Evolutionary conservation across 179 eudicot species (phyloP), one percentile per base, ranked within the genome.

Genomic region (Carnegiea gigantea): DNA sequence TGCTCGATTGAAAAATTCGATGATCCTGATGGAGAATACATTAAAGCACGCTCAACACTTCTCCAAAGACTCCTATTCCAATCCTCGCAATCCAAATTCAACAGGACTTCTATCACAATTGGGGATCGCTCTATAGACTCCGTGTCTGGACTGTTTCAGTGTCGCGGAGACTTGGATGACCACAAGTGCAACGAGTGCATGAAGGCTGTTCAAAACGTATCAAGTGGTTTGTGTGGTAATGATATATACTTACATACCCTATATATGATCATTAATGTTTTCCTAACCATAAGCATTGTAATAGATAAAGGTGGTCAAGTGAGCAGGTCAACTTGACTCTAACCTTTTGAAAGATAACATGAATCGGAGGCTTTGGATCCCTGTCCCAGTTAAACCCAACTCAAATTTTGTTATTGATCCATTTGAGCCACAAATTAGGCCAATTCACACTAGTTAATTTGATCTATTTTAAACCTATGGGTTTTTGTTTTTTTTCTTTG

Each of bases 61-160:
- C 76, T 86, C 24, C 77, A 83, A 43, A 80, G 84, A 76, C 84
- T 91, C 38, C 72, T 78, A 1, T 26, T 26, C 23, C 84, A 75
- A 17, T 85, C 93, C 33, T 75, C 87, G 0, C 14, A 24, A 10
- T 81, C 89, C 30, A 88, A 70, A 11, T 91, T 85, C 85, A 88
- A 79, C 70, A 78, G 80, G 77, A 84, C 90, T 33, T 80, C 65
- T 46, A 78, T 79, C 0, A 15, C 28, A 36, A 89, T 87, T 4
- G 78, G 24, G 21, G 38, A 26, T 54, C 40, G 44, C n/a, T 9
- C 15, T 26, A 82, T 65, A 3, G 44, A 23, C 0, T 87, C 91
- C 6, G 49, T 91, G 20, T 89, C 82, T 0, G 93, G 93, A 33
- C 65, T 78, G 21, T 91, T 88, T 78, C 90, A 91, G 79, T 91